These are phyloP conservation scores for Clarireedia hainanense DNA, from an alignment of 2,329 filamentous ascomycete genomes.

Conservation along the genomic window DNA sequence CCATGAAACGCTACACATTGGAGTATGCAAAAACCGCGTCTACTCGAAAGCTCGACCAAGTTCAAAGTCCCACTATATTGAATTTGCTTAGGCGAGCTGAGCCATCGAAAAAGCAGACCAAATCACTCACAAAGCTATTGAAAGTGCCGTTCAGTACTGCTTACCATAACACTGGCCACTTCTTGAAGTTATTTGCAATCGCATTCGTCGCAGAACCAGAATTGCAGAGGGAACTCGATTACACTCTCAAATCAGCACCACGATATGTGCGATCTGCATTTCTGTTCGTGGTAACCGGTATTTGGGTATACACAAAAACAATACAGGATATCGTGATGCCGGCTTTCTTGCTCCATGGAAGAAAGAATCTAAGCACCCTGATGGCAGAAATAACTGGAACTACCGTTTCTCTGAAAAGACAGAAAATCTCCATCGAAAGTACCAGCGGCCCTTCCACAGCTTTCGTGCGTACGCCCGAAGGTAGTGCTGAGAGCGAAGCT, in stretches of 20 bases:
- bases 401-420: constrained; percentile 4
- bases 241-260: constrained; percentile 14
- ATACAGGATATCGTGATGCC: constrained; percentile 12
- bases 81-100: neutral
- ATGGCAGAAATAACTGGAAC: constrained; percentile 6
- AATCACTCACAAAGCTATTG: constrained; percentile 4
- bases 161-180: constrained; percentile 29
- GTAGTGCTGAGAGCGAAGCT: neutral
- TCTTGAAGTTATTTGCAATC: constrained; percentile 36
- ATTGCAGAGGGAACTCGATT: constrained; percentile 37
- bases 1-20: constrained; percentile 16
- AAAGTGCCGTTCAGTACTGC: constrained; percentile 20
- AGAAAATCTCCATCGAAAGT: constrained; percentile 38
- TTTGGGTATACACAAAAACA: constrained; percentile 11
- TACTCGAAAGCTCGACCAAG: constrained; percentile 3
- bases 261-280: constrained; percentile 23
- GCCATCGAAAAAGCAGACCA: neutral
- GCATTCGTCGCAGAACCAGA: constrained; percentile 37
- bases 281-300: constrained; percentile 29
- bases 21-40: constrained; percentile 10
- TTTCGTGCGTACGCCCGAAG: constrained; percentile 30
- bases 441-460: constrained; percentile 41
- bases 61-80: neutral
- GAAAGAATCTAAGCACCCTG: constrained; percentile 16
- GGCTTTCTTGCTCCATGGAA: constrained; percentile 25